Evolutionary conservation across 2,329 filamentous ascomycete species (phyloP), one percentile per base, ranked within the genome.

Genomic region (Lasiodiplodia sp.): DNA sequence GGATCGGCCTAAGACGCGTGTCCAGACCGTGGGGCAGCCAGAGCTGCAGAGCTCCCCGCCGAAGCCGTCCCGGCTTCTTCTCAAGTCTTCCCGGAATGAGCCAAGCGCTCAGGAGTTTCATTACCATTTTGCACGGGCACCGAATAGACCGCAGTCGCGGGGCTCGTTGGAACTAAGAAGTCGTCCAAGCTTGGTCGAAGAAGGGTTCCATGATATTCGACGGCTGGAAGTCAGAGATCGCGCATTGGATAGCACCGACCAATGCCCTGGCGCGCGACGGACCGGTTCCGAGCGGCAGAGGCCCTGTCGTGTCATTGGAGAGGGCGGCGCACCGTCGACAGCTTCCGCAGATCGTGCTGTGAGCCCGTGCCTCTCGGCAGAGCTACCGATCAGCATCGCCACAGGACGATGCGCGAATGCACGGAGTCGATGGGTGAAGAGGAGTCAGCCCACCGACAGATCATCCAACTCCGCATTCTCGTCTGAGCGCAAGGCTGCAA

Each of bases 271-370:
- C 44, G 21, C 31, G 47, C 44, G n/a, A 49, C 44, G 47, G 47
- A 52, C 60, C 60, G 47, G 47, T 64, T 52, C 60, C 60, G 31
- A 52, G 47, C 47, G 60, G 18, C 47, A 31, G n/a, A 25, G 6
- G 40, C 44, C 44, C 44, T 18, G 14, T 38, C 60, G 31, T 52
- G 31, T 47, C 31, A 38, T 38, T 52, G 47, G 60, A 38, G 60
- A 64, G 47, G 60, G 18, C 60, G 28, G 10, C 47, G n/a, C 47
- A 38, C 25, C 60, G 47, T 52, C 31, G 34, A 53, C 28, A 25
- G 60, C 28, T 52, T 64, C 60, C 47, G 60, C 31, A 64, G 60
- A 64, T 64, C 60, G n/a, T 64, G 60, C 28, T 52, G 25, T 47
- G 31, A 64, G 60, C 18, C 28, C 21, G 31, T 18, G 47, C 60